Conservation (phyloP, 495 filamentous ascomycete genomes). For the Platismatia glauca region DNA sequence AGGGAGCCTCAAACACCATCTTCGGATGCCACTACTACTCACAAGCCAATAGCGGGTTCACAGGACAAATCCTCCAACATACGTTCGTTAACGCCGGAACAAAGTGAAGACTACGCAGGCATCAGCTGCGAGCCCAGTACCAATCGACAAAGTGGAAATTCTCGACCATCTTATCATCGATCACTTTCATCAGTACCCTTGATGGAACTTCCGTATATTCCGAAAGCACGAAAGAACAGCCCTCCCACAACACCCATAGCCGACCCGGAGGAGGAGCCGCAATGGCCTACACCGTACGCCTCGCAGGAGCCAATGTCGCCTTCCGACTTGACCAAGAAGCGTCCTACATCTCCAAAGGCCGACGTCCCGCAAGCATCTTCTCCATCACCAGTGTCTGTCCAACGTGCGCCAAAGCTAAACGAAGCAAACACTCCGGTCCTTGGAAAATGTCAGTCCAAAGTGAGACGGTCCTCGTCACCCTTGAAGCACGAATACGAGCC, state of each 20-base stretch:
- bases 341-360: constrained; percentile 2
- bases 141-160: constrained; percentile 3
- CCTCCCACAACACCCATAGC: constrained; percentile 29
- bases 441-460: constrained; percentile 34
- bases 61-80: background rate
- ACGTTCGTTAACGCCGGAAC: constrained; percentile 1
- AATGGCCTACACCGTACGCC: constrained; percentile 10
- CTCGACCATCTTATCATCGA: constrained; percentile 33
- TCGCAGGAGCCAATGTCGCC: background rate
- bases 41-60: background rate
- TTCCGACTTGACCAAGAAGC: constrained; percentile 13
- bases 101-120: background rate
- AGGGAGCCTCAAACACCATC: background rate
- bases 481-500: constrained; percentile 97
- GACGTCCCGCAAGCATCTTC: constrained; percentile 35
- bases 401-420: constrained; percentile 44
- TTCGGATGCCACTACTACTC: background rate
- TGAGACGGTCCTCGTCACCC: constrained; percentile 74
- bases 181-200: constrained; percentile 51
- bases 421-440: constrained; percentile 44
- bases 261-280: constrained; percentile 17
- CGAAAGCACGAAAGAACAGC: constrained; percentile 44
- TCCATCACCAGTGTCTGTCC: constrained; percentile 45
- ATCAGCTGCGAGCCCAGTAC: constrained; percentile 5
- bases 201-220: constrained; percentile 47